These are phyloP conservation scores for Pythium insidiosum DNA, from an alignment of 352 stramenopile species.

Conservation along the genomic window DNA sequence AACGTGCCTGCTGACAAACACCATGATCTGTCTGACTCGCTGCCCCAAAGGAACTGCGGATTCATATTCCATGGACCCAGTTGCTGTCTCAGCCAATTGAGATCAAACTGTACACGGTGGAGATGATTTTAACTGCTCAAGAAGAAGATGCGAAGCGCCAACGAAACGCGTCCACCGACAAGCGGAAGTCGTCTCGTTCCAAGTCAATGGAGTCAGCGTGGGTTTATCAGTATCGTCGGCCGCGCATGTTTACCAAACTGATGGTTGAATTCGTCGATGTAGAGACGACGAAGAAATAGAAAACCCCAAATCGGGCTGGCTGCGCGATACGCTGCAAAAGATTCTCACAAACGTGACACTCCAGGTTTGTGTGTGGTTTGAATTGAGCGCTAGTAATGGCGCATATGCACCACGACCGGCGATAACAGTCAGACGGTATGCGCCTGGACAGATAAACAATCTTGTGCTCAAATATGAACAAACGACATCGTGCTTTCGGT, in stretches of 20 bases:
- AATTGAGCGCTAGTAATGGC: no score
- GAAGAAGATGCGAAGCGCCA: conserved; percentile 10
- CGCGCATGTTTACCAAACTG: no score
- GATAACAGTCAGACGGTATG: neutral
- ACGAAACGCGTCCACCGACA: conserved; percentile 7
- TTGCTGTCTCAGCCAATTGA: conserved; percentile 81
- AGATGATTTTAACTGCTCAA: conserved; percentile 74
- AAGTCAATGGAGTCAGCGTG: conserved; percentile 7
- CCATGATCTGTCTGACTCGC: neutral
- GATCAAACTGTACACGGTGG: conserved; percentile 86
- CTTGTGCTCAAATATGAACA: conserved; percentile 87
- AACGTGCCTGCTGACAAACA: neutral
- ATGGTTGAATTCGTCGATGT: no score
- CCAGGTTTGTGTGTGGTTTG: conserved; percentile 22
- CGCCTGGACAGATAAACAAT: conserved; percentile 57
- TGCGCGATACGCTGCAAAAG: conserved; percentile 69
- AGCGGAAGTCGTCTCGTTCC: conserved; percentile 8
- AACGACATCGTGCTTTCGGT: conserved; percentile 80
- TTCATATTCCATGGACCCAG: conserved; percentile 87
- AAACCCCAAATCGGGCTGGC: conserved; percentile 72
- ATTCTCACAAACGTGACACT: conserved; percentile 80
- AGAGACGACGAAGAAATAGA: conserved; percentile 61
- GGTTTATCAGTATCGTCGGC: no score
- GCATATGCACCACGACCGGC: neutral
- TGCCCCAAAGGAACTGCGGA: conserved; percentile 58